Evolutionary conservation across 2,329 filamentous ascomycete species (phyloP), one percentile per base, ranked within the genome.

Genomic region (Gnomoniopsis sp.): DNA sequence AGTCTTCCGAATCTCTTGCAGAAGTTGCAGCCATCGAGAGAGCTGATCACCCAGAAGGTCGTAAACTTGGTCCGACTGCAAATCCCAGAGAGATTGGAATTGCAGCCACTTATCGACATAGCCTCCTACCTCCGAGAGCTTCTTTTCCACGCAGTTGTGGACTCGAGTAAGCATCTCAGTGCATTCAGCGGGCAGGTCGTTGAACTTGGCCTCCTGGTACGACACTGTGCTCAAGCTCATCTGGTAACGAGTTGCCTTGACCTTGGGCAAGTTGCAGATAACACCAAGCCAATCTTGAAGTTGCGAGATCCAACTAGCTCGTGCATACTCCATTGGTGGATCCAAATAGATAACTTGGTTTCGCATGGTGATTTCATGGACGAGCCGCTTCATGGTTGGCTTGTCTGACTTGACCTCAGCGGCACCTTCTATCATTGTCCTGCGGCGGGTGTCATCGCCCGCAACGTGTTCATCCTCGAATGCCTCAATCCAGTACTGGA

Each of bases 71-170:
- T 97, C 93, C 2, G 93, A 91, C 71, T 96, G 93, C 58, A 99
- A 81, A 77, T 99, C 95, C 95, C 95, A 99, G 0, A 99, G 82
- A 7, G 93, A 98, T 74, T 99, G 95, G 75, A 98, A 99, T 67
- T 97, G 95, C 49, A 99, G 81, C 95, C 95, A 99, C 74, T 98
- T 96, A 71, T 97, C 92, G 11, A 99, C 91, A 66, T 99, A 99
- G 3, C 81, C 80, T 41, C 89, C 85, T 34, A 98, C 91, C 47
- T 89, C 87, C 17, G 82, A 80, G 4, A 99, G 77, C 74, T 95
- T 96, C 64, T 85, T 85, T 73, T 98, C 93, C 11, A 99, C 84
- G 0, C 88, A 87, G 36, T 82, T 82, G 70, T 98, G 97, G 1
- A 96, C 93, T 61, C 88, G 83, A 49, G 87, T 84, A 21, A 99